Evolutionary conservation across 371 early-diverging fungal species (phyloP).

Genomic region (Syncephalastrum contaminatum): DNA sequence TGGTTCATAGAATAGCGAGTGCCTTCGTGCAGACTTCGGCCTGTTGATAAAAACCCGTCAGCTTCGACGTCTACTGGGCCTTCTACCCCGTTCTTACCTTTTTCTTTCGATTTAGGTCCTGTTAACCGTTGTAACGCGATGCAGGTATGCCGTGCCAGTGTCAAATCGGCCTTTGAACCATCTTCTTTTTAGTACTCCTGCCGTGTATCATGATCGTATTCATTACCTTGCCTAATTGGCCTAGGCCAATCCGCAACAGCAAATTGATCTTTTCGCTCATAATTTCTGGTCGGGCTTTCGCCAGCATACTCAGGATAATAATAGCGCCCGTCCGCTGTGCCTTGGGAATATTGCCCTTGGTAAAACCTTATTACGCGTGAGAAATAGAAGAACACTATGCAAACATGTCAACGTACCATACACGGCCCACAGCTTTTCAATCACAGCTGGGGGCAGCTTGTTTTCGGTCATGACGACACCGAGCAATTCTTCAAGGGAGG

Average conservation of each 20-base stretch:
- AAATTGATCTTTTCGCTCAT: constrained; percentile 81
- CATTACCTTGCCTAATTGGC: constrained; percentile 70
- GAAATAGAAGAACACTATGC: neutral
- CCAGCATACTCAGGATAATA: constrained; percentile 89
- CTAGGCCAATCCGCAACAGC: constrained; percentile 83
- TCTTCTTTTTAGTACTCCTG: neutral
- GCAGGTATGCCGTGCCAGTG: constrained; percentile 86
- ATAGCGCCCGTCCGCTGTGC: constrained; percentile 87
- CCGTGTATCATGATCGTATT: neutral
- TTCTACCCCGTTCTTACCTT: constrained; percentile 48
- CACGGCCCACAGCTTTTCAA: constrained; percentile 85
- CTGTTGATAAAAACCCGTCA: constrained; percentile 5
- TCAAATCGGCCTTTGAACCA: constrained; percentile 60
- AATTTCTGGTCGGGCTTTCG: constrained; percentile 75
- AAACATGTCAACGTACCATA: constrained; percentile 60
- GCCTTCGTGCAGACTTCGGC: constrained; percentile 54
- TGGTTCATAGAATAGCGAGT: constrained; percentile 73
- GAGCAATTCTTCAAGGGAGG: constrained; percentile 90
- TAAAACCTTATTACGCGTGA: constrained; percentile 47
- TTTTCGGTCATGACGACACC: constrained; percentile 67
- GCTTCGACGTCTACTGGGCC: no score
- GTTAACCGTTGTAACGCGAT: constrained; percentile 83
- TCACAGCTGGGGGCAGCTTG: constrained; percentile 61
- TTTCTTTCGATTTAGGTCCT: constrained; percentile 43
- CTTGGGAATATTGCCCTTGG: constrained; percentile 62